phyloP scores from a whole-genome alignment of 306 rosid species.

The Cucurbita maxima region DNA sequence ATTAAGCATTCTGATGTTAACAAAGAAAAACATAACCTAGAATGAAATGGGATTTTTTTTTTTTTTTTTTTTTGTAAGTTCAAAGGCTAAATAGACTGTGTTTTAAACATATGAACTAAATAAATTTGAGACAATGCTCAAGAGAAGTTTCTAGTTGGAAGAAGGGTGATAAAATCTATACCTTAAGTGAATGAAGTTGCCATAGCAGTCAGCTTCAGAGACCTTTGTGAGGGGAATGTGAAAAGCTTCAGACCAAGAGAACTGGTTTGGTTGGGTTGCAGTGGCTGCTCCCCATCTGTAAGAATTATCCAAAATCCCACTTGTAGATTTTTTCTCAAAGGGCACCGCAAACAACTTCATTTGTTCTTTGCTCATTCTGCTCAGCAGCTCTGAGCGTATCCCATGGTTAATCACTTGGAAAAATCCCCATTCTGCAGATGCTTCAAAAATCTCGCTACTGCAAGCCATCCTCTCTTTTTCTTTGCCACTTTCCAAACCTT shows the following conservation, averaged over 20 bases:
- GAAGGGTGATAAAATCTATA: conserved; percentile 8
- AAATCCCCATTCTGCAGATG: conserved; percentile 79
- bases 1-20: neutral
- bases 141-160: neutral
- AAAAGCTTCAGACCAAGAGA: conserved; percentile 94
- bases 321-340: conserved; percentile 43
- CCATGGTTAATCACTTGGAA: conserved; percentile 86
- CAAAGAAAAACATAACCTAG: neutral
- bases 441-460: conserved; percentile 37
- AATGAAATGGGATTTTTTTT: neutral
- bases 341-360: conserved; percentile 43
- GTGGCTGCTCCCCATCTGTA: conserved; percentile 80
- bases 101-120: neutral
- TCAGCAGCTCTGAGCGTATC: conserved; percentile 35
- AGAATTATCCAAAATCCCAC: conserved; percentile 50
- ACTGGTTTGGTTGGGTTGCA: conserved; percentile 50
- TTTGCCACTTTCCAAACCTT: conserved; percentile 31
- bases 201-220: conserved; percentile 52
- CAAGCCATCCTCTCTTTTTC: conserved; percentile 34
- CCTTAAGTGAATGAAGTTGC: conserved; percentile 55
- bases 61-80: neutral
- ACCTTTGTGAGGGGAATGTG: conserved; percentile 78
- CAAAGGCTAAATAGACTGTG: neutral
- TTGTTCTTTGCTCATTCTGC: conserved; percentile 54
- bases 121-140: neutral